Percentiles rank a stretch among this genome's conserved stretches.
Conservation (phyloP, 495 filamentous ascomycete species). For the Lasiosphaeris hirsuta region DNA sequence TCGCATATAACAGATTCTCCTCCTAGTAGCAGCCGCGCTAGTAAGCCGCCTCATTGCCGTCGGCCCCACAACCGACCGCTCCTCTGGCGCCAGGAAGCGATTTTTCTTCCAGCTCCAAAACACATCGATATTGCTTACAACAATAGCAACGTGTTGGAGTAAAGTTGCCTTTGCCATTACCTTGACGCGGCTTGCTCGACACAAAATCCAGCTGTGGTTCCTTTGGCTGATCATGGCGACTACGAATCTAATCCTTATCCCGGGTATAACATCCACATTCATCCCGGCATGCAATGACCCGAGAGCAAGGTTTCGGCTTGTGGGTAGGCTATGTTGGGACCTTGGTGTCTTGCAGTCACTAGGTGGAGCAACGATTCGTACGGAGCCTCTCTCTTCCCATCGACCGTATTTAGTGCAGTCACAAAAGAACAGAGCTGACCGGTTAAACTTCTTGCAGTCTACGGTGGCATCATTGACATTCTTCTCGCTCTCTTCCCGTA, state of each 20-base stretch:
- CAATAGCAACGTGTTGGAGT: slow-evolving; percentile 17
- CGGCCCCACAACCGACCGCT: slow-evolving; percentile 12
- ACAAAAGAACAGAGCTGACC: background rate
- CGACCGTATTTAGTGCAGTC: background rate
- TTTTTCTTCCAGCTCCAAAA: slow-evolving; percentile 18
- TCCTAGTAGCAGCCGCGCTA: slow-evolving; percentile 11
- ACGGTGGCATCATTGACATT: slow-evolving; percentile 31
- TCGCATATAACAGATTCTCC: too few species aligned
- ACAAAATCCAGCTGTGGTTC: slow-evolving; percentile 7
- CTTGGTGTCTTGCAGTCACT: slow-evolving; percentile 11
- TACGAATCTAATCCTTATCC: slow-evolving; percentile 18
- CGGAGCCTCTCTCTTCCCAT: background rate
- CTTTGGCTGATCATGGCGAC: slow-evolving; percentile 18
- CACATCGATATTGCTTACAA: slow-evolving; percentile 12
- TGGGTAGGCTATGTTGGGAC: slow-evolving; percentile 9
- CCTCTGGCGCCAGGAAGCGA: background rate
- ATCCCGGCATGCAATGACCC: slow-evolving; percentile 20
- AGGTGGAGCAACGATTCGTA: slow-evolving; percentile 17
- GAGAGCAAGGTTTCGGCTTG: slow-evolving; percentile 6
- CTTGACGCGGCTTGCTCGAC: slow-evolving; percentile 9
- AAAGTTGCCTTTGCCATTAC: slow-evolving; percentile 24
- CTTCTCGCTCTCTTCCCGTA: slow-evolving; percentile 33
- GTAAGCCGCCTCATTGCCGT: slow-evolving; percentile 13
- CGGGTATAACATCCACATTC: slow-evolving; percentile 17
- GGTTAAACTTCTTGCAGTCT: slow-evolving; percentile 10